Conservation (phyloP, 1,284 basidiomycete genomes). For the Meira miltonrushii region DNA sequence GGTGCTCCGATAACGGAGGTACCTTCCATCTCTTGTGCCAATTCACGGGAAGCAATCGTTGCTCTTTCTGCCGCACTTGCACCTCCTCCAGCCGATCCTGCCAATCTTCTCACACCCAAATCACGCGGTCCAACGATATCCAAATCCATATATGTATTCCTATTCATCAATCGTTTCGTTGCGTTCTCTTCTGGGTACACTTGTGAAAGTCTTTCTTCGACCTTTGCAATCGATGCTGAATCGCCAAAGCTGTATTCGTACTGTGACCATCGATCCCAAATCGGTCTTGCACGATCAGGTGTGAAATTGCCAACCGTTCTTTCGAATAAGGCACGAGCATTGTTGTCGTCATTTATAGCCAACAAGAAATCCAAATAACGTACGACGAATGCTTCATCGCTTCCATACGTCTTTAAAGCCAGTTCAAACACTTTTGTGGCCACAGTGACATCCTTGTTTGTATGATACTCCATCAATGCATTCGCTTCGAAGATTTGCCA, state of each 20-base stretch:
- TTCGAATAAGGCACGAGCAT: constrained; percentile 92
- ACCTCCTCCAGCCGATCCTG: constrained; percentile 1
- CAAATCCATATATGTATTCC: constrained; percentile 78
- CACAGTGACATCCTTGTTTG: constrained; percentile 75
- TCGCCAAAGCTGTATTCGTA: constrained; percentile 96
- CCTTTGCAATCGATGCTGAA: constrained; percentile 77
- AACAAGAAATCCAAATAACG: constrained; percentile 89
- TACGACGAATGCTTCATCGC: constrained; percentile 71
- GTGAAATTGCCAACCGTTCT: constrained; percentile 73
- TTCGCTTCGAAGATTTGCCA: constrained; percentile 86
- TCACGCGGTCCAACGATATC: constrained; percentile 85
- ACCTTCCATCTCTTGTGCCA: not conserved
- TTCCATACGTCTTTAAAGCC: constrained; percentile 77
- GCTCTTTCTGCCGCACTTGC: constrained; percentile 13
- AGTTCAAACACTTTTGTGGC: constrained; percentile 90
- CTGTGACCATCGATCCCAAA: constrained; percentile 93
- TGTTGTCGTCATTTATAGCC: constrained; percentile 89
- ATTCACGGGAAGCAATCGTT: constrained; percentile 2
- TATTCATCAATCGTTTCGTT: constrained; percentile 83
- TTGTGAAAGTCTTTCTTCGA: constrained; percentile 81
- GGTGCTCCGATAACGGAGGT: not conserved
- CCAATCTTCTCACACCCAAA: constrained; percentile 62
- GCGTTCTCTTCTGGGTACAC: constrained; percentile 82
- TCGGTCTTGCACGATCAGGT: constrained; percentile 70
- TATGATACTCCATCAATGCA: constrained; percentile 95